These are phyloP conservation scores for Coemansia sp. DNA, from an alignment of 192 early-diverging fungal genomes.

Conservation along the genomic window DNA sequence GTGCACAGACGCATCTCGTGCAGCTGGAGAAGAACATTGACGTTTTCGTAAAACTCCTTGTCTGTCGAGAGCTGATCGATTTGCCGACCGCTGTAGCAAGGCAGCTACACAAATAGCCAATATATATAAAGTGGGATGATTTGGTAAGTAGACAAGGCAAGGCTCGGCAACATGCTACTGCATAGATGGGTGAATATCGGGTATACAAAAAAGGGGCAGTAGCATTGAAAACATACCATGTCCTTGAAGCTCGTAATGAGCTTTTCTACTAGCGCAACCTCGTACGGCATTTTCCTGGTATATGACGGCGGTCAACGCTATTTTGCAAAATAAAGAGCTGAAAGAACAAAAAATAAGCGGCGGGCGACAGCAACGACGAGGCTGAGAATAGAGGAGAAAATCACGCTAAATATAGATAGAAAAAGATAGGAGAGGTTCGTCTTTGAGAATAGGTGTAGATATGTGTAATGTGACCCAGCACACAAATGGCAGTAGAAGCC, in stretches of 20 bases:
- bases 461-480: conserved; percentile 7
- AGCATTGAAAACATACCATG: conserved; percentile 35
- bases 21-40: conserved; percentile 73
- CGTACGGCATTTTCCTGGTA: conserved; percentile 45
- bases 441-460: conserved; percentile 2
- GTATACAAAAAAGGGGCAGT: neutral
- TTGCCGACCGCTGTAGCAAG: conserved; percentile 68
- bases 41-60: conserved; percentile 77
- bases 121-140: neutral
- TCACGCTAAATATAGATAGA: conserved; percentile 16
- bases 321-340: conserved; percentile 8
- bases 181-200: neutral
- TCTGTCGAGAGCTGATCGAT: conserved; percentile 71
- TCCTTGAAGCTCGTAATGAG: conserved; percentile 54
- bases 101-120: conserved; percentile 59
- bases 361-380: neutral
- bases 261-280: conserved; percentile 52
- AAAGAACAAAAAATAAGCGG: neutral
- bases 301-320: conserved; percentile 1
- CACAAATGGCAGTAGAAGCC: neutral
- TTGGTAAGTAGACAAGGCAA: neutral
- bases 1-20: conserved; percentile 73
- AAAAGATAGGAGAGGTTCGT: neutral
- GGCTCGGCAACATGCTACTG: neutral
- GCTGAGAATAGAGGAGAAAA: neutral